Conservation (phyloP, 805 yeast species). For the Wickerhamomyces strasburgensis region DNA sequence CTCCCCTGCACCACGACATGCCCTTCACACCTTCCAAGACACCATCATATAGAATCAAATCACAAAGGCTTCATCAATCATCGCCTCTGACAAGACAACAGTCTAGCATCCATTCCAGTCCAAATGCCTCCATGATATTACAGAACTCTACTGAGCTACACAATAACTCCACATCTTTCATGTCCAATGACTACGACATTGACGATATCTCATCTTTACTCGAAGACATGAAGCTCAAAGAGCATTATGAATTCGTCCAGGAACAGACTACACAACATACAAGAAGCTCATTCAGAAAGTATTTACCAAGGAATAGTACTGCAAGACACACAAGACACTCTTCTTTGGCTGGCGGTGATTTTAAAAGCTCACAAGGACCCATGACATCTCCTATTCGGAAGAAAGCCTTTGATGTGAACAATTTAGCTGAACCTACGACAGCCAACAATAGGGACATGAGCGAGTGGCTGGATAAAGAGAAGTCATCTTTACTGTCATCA, state of each 20-base stretch:
- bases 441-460: not conserved
- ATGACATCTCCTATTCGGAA: no score
- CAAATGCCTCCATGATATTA: no score
- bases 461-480: not conserved
- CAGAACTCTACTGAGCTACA: no score
- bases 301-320: constrained; percentile 5
- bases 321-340: constrained; percentile 11
- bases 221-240: constrained; percentile 16
- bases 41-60: constrained; percentile 4
- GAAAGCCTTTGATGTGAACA: no score
- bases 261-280: constrained; percentile 4
- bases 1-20: not conserved
- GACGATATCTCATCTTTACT: constrained; percentile 16
- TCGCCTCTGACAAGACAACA: constrained; percentile 10
- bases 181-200: not conserved
- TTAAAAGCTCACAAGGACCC: no score
- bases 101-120: not conserved
- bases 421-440: no score
- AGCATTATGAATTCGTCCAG: constrained; percentile 10
- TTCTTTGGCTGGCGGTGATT: constrained; percentile 2
- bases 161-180: no score
- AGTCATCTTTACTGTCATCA: not conserved
- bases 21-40: constrained; percentile 16
- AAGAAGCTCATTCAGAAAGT: not conserved
- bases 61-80: constrained; percentile 6